phyloP scores from a whole-genome alignment of 1,284 basidiomycete genomes.

The Pseudozyma tsukubaensis region DNA sequence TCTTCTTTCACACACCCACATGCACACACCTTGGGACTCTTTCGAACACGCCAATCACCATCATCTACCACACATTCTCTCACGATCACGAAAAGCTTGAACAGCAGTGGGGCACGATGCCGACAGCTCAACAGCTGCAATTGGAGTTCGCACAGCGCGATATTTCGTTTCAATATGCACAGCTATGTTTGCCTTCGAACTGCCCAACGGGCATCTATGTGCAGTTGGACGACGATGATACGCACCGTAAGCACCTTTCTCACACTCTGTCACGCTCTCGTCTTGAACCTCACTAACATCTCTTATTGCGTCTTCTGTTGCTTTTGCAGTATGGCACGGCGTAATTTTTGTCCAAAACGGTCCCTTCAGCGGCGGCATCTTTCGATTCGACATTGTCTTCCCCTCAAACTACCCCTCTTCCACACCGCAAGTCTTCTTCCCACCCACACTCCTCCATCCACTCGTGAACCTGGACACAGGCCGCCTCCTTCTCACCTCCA shows the following conservation, averaged over 20 bases:
- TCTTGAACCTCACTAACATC: too few relatives aligned
- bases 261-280: background rate
- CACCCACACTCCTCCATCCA: conserved; percentile 51
- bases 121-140: conserved; percentile 28
- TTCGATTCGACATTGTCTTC: conserved; percentile 60
- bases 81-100: too few relatives aligned
- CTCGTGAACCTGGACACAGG: conserved; percentile 52
- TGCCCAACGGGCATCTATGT: conserved; percentile 52
- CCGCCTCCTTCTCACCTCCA: conserved; percentile 27
- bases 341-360: conserved; percentile 55
- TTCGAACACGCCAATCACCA: too few relatives aligned
- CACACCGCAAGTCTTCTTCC: conserved; percentile 53
- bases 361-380: conserved; percentile 51
- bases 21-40: too few relatives aligned
- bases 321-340: conserved; percentile 39
- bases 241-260: conserved; percentile 14
- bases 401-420: conserved; percentile 34
- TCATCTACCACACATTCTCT: too few relatives aligned
- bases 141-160: conserved; percentile 47
- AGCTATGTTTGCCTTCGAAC: conserved; percentile 42
- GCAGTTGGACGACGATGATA: conserved; percentile 46
- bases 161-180: conserved; percentile 51
- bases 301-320: background rate
- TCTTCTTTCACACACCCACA: background rate
- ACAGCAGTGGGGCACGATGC: conserved; percentile 13